Conservation (phyloP, 177 flowering plant species). For the Vitis hybrid region DNA sequence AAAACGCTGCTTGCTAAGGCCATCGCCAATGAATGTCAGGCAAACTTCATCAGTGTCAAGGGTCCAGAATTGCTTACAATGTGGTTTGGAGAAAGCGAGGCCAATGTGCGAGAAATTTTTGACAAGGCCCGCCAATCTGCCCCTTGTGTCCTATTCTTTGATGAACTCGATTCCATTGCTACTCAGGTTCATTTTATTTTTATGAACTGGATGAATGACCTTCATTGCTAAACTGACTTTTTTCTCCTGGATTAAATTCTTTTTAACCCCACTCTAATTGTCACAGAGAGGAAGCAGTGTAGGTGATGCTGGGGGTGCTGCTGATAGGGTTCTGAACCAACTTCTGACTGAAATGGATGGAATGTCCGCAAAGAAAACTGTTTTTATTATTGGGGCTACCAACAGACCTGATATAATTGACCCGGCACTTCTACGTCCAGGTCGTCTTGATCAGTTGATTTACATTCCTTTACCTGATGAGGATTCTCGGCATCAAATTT, state of each 20-base stretch:
- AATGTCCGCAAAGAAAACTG: conserved; percentile 87
- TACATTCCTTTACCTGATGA: conserved; percentile 90
- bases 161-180: conserved; percentile 89
- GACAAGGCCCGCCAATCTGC: conserved; percentile 89
- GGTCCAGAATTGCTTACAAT: conserved; percentile 91
- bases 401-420: conserved; percentile 91
- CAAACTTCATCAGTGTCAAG: conserved; percentile 85
- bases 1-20: conserved; percentile 89
- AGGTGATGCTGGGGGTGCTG: conserved; percentile 96
- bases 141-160: conserved; percentile 89
- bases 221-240: too few species aligned
- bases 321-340: conserved; percentile 84
- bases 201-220: not conserved
- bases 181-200: conserved; percentile 58
- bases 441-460: conserved; percentile 87
- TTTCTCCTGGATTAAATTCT: not conserved
- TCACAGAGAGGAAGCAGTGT: conserved; percentile 81
- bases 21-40: conserved; percentile 90
- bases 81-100: conserved; percentile 99
- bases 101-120: conserved; percentile 85
- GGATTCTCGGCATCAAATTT: conserved; percentile 66
- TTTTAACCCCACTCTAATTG: not conserved
- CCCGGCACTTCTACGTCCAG: conserved; percentile 84
- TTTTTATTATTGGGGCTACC: conserved; percentile 89
- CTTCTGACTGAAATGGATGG: conserved; percentile 94